phyloP scores from a whole-genome alignment of 768 basidiomycete species.

The Xerocomellus intermedius region DNA sequence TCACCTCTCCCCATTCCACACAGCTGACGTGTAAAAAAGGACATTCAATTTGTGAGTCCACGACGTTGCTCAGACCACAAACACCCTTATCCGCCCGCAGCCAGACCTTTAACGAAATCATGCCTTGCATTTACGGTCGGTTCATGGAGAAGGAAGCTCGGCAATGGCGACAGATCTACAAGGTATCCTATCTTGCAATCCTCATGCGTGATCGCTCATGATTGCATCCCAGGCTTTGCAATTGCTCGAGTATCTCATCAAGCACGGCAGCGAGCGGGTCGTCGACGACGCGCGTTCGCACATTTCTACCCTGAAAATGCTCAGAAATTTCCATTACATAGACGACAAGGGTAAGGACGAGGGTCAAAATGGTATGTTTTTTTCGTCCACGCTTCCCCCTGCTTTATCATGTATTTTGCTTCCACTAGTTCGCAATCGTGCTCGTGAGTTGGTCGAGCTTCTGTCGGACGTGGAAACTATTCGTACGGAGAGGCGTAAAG shows the following conservation, averaged over 20 bases:
- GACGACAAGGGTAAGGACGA: conserved; percentile 99
- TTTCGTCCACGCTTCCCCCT: not conserved
- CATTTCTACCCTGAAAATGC: conserved; percentile 94
- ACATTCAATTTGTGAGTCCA: conserved; percentile 92
- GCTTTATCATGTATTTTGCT: not conserved
- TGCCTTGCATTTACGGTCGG: conserved; percentile 92
- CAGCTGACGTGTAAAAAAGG: conserved; percentile 42
- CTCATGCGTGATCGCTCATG: not conserved
- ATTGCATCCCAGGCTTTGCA: conserved; percentile 66
- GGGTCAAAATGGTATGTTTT: conserved; percentile 85
- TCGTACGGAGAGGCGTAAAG: conserved; percentile 84
- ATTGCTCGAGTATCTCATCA: conserved; percentile 92
- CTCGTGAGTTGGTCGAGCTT: conserved; percentile 89
- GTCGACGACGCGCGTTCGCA: conserved; percentile 97
- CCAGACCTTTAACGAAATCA: conserved; percentile 98
- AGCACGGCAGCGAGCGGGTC: conserved; percentile 95
- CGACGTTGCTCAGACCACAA: not conserved
- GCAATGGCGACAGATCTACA: conserved; percentile 99
- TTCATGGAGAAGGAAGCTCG: conserved; percentile 99
- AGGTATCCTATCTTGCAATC: conserved; percentile 45
- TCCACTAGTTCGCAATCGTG: conserved; percentile 83
- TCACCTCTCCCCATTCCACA: not conserved
- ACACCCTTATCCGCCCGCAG: conserved; percentile 39
- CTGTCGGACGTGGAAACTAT: conserved; percentile 90
- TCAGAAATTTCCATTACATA: conserved; percentile 96